Evolutionary conservation across 495 filamentous ascomycete species (phyloP), one percentile per base, ranked within the genome.

Genomic region (Neurospora sp.): DNA sequence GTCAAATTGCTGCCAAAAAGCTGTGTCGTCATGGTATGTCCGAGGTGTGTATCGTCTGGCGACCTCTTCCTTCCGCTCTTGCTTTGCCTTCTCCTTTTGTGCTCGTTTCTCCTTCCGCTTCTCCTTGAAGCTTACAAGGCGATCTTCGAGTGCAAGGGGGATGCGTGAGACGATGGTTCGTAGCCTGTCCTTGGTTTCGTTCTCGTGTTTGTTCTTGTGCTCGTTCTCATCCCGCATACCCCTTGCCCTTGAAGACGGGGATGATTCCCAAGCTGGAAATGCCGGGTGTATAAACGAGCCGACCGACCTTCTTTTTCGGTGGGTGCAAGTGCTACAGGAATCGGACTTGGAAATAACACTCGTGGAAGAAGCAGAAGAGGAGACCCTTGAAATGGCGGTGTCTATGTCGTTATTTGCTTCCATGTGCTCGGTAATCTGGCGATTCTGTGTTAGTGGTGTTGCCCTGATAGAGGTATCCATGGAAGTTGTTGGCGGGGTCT

Each of bases 381-480:
- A 16, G 16, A 42, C 16, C 7, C 41, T 18, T 18, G 41, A 42
- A 16, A 42, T 7, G 8, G 41, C 6, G 42, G 42, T 18, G 42
- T 44, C 18, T n/a, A 8, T 3, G 42, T 44, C 42, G 42, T 44
- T 44, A 7, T n/a, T 44, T 44, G 42, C 42, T n/a, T 18, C 6
- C 2, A 44, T n/a, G 42, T 44, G 6, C 41, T 42, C 41, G 41
- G 41, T 42, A 53, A 76, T 70, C 77, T 78, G 74, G 10, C 12
- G 40, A 42, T 70, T 31, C 16, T 41, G n/a, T 35, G 72, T 72
- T 71, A 74, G 71, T 40, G 9, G 18, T 53, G 59, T n/a, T 8
- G 39, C 59, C 22, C 39, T 40, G 61, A 5, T 27, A 27, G 27
- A 27, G 27, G 27, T 3, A 14, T n/a, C 10, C n/a, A 68, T 8